These are phyloP conservation scores for Mycena maculata DNA, from an alignment of 768 basidiomycete genomes.

Conservation along the genomic window DNA sequence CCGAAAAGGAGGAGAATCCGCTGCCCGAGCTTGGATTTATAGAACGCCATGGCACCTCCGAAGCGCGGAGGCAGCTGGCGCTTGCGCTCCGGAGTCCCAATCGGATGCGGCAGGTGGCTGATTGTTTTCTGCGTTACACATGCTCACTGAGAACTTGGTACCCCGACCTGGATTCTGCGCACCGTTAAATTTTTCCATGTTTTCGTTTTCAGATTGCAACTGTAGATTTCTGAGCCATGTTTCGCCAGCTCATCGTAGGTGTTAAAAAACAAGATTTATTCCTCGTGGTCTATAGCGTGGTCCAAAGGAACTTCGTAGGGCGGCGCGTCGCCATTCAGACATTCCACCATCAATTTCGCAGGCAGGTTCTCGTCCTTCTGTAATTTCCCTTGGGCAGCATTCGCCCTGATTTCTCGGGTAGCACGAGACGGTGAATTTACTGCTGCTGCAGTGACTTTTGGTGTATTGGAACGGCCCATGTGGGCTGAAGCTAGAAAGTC, in stretches of 20 bases:
- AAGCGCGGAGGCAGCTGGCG: constrained; percentile 19
- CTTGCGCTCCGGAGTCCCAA: constrained; percentile 9
- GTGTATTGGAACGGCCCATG: neutral
- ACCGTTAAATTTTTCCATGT: constrained; percentile 23
- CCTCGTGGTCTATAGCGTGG: constrained; percentile 8
- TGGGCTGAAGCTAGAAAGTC: no score
- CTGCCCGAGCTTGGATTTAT: neutral
- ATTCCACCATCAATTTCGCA: neutral
- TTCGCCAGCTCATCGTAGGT: constrained; percentile 5
- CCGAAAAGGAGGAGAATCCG: constrained; percentile 18
- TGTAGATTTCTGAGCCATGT: constrained; percentile 4
- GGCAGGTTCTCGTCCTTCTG: neutral
- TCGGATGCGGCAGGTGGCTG: neutral
- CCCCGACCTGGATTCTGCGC: neutral
- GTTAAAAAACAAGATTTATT: constrained; percentile 12
- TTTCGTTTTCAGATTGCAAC: constrained; percentile 6
- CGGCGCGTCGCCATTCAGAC: constrained; percentile 9
- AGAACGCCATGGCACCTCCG: constrained; percentile 22
- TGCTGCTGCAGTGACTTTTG: neutral
- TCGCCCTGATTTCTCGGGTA: neutral
- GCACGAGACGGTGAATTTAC: neutral
- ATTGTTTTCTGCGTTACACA: neutral
- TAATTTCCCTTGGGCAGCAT: constrained; percentile 2
- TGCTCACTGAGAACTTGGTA: neutral
- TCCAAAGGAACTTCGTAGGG: constrained; percentile 1